A percentile compares a stretch with the other conserved stretches of the same genome.
Evolutionary conservation across 495 filamentous ascomycete species (phyloP).

Genomic region (Aspergillus sclerotioniger): DNA sequence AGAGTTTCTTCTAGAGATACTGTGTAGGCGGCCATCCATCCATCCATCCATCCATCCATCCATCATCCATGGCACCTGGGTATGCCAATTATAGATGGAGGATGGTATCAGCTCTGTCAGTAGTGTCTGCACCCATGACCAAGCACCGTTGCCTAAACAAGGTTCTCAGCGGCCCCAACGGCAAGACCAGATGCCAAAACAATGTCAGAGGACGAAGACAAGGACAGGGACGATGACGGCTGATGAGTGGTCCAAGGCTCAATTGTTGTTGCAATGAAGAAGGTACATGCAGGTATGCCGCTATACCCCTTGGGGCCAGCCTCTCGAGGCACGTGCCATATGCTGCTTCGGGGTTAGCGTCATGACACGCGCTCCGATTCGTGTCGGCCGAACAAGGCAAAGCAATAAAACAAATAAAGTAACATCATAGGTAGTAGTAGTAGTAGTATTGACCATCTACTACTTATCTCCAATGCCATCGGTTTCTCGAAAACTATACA

Average conservation of each 20-base stretch:
- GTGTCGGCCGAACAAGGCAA: neutral
- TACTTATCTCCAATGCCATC: too few species aligned
- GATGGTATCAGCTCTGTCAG: neutral
- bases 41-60: too few species aligned
- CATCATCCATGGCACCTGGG: neutral
- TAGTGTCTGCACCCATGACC: neutral
- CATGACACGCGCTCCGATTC: neutral
- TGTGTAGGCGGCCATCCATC: neutral
- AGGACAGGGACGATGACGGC: neutral
- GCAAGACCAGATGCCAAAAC: neutral
- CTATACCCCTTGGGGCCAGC: neutral
- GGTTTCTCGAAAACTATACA: too few species aligned
- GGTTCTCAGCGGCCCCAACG: neutral
- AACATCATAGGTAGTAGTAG: too few species aligned
- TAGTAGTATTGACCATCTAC: too few species aligned
- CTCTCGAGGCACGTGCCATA: neutral
- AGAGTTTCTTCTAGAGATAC: too few species aligned
- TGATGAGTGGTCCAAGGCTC: neutral
- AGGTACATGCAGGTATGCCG: slow-evolving; percentile 1
- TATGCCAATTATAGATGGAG: neutral
- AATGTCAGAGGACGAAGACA: neutral
- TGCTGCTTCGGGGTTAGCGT: neutral
- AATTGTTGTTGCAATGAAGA: slow-evolving; percentile 1
- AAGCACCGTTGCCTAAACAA: neutral
- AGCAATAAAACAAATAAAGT: too few species aligned